Evolutionary conservation across 1,139 yeast species (phyloP), one percentile per base, ranked within the genome.

Genomic region (Arxiozyma heterogenica): DNA sequence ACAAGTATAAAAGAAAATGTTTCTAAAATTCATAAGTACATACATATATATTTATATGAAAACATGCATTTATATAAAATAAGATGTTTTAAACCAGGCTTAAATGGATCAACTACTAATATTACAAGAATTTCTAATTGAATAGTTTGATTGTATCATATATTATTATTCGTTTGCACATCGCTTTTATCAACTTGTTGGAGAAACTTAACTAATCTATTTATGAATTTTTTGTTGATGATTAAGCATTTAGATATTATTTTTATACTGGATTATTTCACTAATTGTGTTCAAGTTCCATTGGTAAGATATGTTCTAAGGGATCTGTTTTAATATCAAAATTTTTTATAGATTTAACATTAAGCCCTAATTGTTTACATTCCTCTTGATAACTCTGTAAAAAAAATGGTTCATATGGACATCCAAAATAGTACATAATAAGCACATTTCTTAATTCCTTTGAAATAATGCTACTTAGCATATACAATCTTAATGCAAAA

Each of bases 401-500:
- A 41, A 61, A 57, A 49, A 64, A 65, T n/a, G 62, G 62, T 17
- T 57, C 55, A 49, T 57, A 67, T 2, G 61, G 57, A 44, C 56
- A 59, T 9, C 64, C 64, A 15, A 66, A 45, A 48, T 55, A 65
- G 49, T 57, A 59, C 68, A 65, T 64, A 8, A 64, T 65, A 22
- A 66, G 51, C 18, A 56, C 59, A 48, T 62, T 64, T 34, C 50
- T 57, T 42, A 64, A 47, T 22, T 64, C 65, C n/a, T 42, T 52
- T 3, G 68, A 61, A 18, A 65, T 58, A 7, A 41, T 25, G 6
- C 55, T 56, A 9, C 54, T 51, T 42, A 61, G 51, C 44, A 58
- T 43, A 54, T 55, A 62, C 15, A 68, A 54, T 44, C 63, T 52
- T n/a, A 68, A 49, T 1, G 70, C 71, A 56, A 66, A 65, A 21